Conservation (phyloP, 139 green algal genomes). For the Chlorella vulgaris region DNA sequence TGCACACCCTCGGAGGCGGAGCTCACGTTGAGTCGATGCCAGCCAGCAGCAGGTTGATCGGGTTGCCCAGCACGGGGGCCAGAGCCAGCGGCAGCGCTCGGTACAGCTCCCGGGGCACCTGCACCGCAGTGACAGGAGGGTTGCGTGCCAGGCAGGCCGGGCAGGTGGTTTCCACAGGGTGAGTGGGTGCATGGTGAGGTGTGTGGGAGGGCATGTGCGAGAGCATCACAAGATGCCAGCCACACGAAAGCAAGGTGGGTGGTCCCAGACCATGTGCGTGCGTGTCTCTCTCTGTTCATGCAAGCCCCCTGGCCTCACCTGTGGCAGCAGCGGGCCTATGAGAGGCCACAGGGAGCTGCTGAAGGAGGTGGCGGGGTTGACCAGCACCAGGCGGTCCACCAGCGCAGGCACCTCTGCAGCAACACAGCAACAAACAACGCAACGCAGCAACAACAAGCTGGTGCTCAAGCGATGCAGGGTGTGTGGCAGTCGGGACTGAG, state of each 20-base stretch:
- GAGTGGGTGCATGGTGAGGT: no score
- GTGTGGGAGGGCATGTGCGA: no score
- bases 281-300: no score
- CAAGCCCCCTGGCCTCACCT: constrained; percentile 51
- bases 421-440: no score
- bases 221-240: no score
- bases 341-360: constrained; percentile 68
- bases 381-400: constrained; percentile 72
- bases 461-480: no score
- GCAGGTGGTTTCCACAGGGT: background rate
- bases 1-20: no score
- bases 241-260: background rate
- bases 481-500: no score
- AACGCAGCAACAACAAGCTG: no score
- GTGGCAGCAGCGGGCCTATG: constrained; percentile 70
- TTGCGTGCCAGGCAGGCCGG: background rate
- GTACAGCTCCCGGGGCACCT: constrained; percentile 65
- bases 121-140: background rate
- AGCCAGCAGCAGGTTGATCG: constrained; percentile 66
- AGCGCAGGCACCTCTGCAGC: constrained; percentile 28
- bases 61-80: constrained; percentile 83
- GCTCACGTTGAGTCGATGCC: constrained; percentile 39
- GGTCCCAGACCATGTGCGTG: background rate
- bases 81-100: constrained; percentile 74
- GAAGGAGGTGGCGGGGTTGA: constrained; percentile 92